phyloP scores from a whole-genome alignment of 768 basidiomycete genomes.

The Cystobasidium tubakii region DNA sequence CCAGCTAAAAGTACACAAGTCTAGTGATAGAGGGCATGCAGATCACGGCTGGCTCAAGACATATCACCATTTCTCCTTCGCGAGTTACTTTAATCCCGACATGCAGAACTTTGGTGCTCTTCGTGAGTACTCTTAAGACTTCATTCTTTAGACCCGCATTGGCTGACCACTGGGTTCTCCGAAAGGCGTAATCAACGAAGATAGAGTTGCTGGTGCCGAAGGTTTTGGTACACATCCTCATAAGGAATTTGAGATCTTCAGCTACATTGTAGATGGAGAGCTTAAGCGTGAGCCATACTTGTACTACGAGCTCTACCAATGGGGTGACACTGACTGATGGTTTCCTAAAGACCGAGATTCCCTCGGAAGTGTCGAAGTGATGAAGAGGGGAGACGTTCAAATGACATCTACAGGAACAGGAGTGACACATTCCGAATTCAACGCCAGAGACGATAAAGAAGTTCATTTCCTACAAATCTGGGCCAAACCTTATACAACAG shows the following conservation, averaged over 20 bases:
- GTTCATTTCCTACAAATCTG: slow-evolving; percentile 67
- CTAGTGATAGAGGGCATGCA: slow-evolving; percentile 19
- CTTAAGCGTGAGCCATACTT: slow-evolving; percentile 55
- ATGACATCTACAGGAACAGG: slow-evolving; percentile 84
- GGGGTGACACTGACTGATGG: background rate
- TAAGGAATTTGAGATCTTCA: slow-evolving; percentile 79
- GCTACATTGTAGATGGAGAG: slow-evolving; percentile 71
- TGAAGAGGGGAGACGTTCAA: slow-evolving; percentile 82
- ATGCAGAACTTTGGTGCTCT: slow-evolving; percentile 64
- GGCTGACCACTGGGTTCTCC: slow-evolving; percentile 13
- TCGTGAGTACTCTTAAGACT: slow-evolving; percentile 76
- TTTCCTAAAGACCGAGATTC: slow-evolving; percentile 62
- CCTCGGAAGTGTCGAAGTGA: slow-evolving; percentile 82
- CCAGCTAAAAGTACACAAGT: slow-evolving; percentile 1
- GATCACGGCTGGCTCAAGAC: slow-evolving; percentile 71
- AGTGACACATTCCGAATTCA: slow-evolving; percentile 72
- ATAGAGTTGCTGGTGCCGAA: slow-evolving; percentile 65
- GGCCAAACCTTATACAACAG: slow-evolving; percentile 55
- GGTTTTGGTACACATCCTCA: slow-evolving; percentile 68
- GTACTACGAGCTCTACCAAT: too few relatives aligned
- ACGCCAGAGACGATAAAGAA: slow-evolving; percentile 51
- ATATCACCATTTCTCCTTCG: slow-evolving; percentile 65
- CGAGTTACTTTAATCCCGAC: slow-evolving; percentile 59
- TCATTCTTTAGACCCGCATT: slow-evolving; percentile 40
- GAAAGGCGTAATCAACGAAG: slow-evolving; percentile 46